Evolutionary conservation across 164 flowering plant species (phyloP), one percentile per base, ranked within the genome.

Genomic region (Liriodendron chinense): DNA sequence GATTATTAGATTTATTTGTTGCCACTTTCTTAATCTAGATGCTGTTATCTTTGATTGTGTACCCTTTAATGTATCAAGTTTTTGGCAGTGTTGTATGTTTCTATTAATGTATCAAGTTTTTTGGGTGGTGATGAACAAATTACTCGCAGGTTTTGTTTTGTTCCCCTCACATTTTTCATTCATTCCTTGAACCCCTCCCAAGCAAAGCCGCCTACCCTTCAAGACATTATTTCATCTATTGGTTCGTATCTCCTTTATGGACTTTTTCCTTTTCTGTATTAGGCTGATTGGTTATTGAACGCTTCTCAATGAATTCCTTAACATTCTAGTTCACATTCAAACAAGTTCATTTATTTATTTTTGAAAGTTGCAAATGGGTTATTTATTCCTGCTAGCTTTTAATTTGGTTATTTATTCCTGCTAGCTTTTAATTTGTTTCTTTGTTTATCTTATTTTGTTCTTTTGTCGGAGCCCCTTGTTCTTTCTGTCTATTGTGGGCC

Each of bases 61-160:
- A 2, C 18, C 59, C 9, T 53, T 12, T 53, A 53, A 53, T 34
- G 43, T 34, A 34, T 34, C 4, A 34, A 34, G 43, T 34, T 34
- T 34, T 34, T 34, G 43, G 43, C 43, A 34, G 43, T 34, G 43
- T 34, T 34, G 43, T 34, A 34, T 34, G 43, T 7, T 7, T 34
- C 43, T 34, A 34, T 34, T 34, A 34, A 34, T 34, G 43, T 34
- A 34, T 0, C 43, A n/a, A 12, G 2, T 26, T 20, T 24, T 49
- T 68, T 56, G 47, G 70, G 62, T 69, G 8, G 49, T 64, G 13
- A 72, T 25, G 22, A 69, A 25, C 66, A 23, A 25, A 57, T 72
- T 48, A 72, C 59, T 82, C 65, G 83, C 94, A 94, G 98, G 88
- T 91, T 94, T 78, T 84, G 74, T 76, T 86, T 74, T 86, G 89